Conservation (phyloP, 2,329 filamentous ascomycete genomes). For the Sodiomyces alkalinus region DNA sequence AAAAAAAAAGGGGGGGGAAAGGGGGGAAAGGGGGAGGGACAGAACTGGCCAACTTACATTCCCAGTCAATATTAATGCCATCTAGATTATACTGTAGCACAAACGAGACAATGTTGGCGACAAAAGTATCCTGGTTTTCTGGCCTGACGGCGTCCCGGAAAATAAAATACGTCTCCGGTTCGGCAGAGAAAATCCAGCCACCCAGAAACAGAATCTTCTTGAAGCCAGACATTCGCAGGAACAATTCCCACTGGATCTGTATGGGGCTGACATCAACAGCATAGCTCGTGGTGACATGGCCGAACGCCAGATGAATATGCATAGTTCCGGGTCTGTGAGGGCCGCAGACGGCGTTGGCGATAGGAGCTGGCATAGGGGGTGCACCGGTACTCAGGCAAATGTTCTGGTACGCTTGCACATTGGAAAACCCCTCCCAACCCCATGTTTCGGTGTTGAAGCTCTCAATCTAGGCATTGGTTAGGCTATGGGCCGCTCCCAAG, state of each 20-base stretch:
- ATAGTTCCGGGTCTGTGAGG: conserved; percentile 16
- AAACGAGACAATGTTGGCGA: background rate
- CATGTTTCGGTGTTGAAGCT: conserved; percentile 21
- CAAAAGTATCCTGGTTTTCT: background rate
- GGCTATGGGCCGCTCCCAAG: conserved; percentile 11
- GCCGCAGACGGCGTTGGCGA: conserved; percentile 10
- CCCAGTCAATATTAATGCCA: too few species aligned
- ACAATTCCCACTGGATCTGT: conserved; percentile 13
- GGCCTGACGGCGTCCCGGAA: background rate
- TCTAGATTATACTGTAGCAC: too few species aligned
- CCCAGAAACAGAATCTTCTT: conserved; percentile 1
- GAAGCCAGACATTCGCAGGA: conserved; percentile 8
- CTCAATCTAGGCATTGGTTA: conserved; percentile 10
- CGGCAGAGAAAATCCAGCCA: conserved; percentile 1
- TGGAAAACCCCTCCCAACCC: conserved; percentile 19
- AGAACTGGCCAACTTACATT: too few species aligned
- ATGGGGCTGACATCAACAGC: conserved; percentile 3
- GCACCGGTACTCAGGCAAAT: conserved; percentile 13
- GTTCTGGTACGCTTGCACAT: conserved; percentile 11
- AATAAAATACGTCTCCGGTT: background rate
- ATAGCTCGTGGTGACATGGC: too few species aligned
- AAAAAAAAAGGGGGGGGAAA: too few species aligned
- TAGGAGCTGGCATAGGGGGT: conserved; percentile 9
- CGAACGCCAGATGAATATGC: too few species aligned
- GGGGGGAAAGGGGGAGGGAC: too few species aligned